Base-by-base conservation (phyloP, 192 early-diverging fungal species). In the Entophlyctis luteolus region DNA sequence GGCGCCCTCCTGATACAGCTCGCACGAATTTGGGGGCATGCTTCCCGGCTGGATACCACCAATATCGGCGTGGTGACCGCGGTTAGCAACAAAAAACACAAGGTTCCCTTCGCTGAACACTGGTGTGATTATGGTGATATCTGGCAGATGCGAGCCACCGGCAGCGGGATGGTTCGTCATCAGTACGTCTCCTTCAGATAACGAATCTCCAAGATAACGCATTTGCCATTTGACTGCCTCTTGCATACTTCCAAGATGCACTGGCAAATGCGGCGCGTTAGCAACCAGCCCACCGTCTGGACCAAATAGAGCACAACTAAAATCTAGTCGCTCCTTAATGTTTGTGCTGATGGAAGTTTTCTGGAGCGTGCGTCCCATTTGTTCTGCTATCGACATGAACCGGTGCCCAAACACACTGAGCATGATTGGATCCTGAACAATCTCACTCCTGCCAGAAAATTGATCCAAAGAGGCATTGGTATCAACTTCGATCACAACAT, bases 321-420 rank as follows among this genome's bases (percentile, higher is more conserved):
- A 98, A 72, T 98, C 96, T 33, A 98, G 79, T 10, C 96, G 88
- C 74, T 98, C 96, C 65, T 98, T 98, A 72, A 98, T 98, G 59
- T 98, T 98, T 25, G 96, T 97, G 37, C 89, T 91, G 45, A 97
- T 90, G 25, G 93, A 81, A 1, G 96, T 98, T 74, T 96, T 92
- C 73, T 97, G 91, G 6, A 97, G 75, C 25, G 95, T 93, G 25
- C 88, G 79, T 18, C 95, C 95, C 95, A 97, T 97, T 76, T 97
- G 95, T 73, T 97, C 95, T 45, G 94, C 96, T 74, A 98, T 96
- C 55, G 81, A 84, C 96, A 98, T 98, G 68, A 98, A 98, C 14
- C 96, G 86, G 78, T 98, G 94, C 1, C 89, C 88, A 76, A 98
- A 94, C 18, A 98, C 89, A 1, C 90, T 86, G 1, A 98, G 79